These are phyloP conservation scores for Cyberlindnera nakhonratchasimensis DNA, from an alignment of 805 yeast species.

Conservation along the genomic window DNA sequence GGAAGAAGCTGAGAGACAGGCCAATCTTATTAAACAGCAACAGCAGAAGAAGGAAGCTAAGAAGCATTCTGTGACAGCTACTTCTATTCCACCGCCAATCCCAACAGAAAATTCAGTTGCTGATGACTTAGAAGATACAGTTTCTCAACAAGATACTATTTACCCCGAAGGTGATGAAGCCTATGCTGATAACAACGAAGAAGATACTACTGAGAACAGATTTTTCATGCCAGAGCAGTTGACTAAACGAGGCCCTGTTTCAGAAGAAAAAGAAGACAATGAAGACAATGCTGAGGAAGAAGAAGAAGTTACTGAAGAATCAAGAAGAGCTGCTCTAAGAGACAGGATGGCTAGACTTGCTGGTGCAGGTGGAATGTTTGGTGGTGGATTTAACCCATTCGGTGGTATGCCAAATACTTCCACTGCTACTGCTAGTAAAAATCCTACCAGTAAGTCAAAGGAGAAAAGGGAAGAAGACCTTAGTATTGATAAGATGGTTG, in stretches of 20 bases:
- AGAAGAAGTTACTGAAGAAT: slow-evolving; percentile 73
- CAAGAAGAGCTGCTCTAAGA: slow-evolving; percentile 69
- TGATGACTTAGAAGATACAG: slow-evolving; percentile 1
- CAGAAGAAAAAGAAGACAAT: slow-evolving; percentile 18
- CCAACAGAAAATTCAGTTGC: not conserved
- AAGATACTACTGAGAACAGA: slow-evolving; percentile 46
- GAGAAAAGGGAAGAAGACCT: slow-evolving; percentile 23
- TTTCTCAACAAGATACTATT: not conserved
- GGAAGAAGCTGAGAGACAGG: slow-evolving; percentile 74
- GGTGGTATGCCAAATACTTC: not conserved
- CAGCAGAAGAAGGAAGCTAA: slow-evolving; percentile 47
- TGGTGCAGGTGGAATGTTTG: slow-evolving; percentile 62
- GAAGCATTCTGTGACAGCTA: slow-evolving; percentile 13
- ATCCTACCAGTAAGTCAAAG: slow-evolving; percentile 21
- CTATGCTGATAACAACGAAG: slow-evolving; percentile 25
- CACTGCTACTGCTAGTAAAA: slow-evolving; percentile 27
- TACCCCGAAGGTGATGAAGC: slow-evolving; percentile 14
- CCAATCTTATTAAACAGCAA: slow-evolving; percentile 50
- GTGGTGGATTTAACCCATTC: slow-evolving; percentile 24
- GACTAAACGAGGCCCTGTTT: too few relatives aligned
- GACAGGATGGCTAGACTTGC: slow-evolving; percentile 96
- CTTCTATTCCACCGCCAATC: slow-evolving; percentile 3
- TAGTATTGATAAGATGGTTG: slow-evolving; percentile 27
- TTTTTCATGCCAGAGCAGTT: too few relatives aligned
- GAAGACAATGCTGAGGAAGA: slow-evolving; percentile 45